These are phyloP conservation scores for Austroboletus eburneus DNA, from an alignment of 768 basidiomycete genomes.

Conservation along the genomic window DNA sequence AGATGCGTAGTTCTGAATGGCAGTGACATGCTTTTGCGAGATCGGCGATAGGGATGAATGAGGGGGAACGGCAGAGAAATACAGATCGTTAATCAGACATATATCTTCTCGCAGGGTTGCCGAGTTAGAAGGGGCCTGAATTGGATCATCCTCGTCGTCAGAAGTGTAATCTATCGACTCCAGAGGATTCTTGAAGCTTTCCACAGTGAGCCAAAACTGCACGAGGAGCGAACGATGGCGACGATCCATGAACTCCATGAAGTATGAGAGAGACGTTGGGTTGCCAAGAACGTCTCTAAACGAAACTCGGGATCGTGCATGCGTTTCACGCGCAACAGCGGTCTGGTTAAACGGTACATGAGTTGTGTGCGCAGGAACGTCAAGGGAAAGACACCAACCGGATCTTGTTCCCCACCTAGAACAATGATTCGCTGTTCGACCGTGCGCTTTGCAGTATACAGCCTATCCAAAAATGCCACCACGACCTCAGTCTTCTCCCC, in stretches of 20 bases:
- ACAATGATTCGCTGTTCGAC: slow-evolving; percentile 82
- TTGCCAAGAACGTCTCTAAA: slow-evolving; percentile 82
- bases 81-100: slow-evolving; percentile 81
- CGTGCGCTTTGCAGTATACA: slow-evolving; percentile 85
- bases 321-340: slow-evolving; percentile 40
- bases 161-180: slow-evolving; percentile 66
- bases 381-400: slow-evolving; percentile 37
- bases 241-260: slow-evolving; percentile 99
- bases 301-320: slow-evolving; percentile 46
- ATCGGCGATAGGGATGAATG: slow-evolving; percentile 61
- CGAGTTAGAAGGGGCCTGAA: slow-evolving; percentile 52
- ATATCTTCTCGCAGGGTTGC: slow-evolving; percentile 82
- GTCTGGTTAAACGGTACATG: slow-evolving; percentile 27
- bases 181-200: slow-evolving; percentile 96
- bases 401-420: slow-evolving; percentile 67
- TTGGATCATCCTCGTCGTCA: slow-evolving; percentile 60
- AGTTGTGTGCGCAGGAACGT: neutral
- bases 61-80: slow-evolving; percentile 63
- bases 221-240: slow-evolving; percentile 78
- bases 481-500: slow-evolving; percentile 82
- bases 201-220: slow-evolving; percentile 97
- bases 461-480: slow-evolving; percentile 80
- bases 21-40: slow-evolving; percentile 63
- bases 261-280: slow-evolving; percentile 88
- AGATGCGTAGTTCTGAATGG: slow-evolving; percentile 64